Base-by-base conservation (phyloP, 1,284 basidiomycete species). In the Cryptococcus deneoformans region DNA sequence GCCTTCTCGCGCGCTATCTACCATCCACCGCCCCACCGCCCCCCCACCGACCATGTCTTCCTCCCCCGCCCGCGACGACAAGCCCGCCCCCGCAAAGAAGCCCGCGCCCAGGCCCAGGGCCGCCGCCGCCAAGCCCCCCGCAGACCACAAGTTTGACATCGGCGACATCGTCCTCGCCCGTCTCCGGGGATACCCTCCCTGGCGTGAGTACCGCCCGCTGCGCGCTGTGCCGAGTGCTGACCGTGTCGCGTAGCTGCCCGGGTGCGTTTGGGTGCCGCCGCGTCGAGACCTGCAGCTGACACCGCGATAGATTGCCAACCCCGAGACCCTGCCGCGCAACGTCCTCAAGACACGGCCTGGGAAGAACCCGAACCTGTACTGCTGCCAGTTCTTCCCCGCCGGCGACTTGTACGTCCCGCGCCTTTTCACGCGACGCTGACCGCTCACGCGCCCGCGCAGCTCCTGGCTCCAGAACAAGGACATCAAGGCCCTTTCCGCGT, bases 111-210 rank as follows among this genome's bases (percentile, higher is more conserved):
- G 66, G 59, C 42, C 51, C 39, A 49, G 43, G 40, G 16, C 38
- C 14, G 48, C 7, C 7, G 46, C n/a, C 16, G 37, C n/a, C n/a
- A n/a, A n/a, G n/a, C n/a, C n/a, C n/a, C 53, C 55, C 6, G 60
- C 53, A 14, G 56, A 59, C 40, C 67, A 66, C 46, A 78, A 77
- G 61, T 87, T 84, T 75, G 79, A 81, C 40, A 66, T 81, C 55
- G 83, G 88, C 72, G 92, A 96, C 74, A 83, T 92, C 67, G 92
- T 98, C 38, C 85, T 97, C 59, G 92, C 86, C 43, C 93, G 96
- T 81, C 81, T 99, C 72, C 90, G 90, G 79, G 94, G 95, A 12
- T 98, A 84, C 80, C 92, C 95, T 11, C 84, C 89, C 36, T 98
- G 94, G 94, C 77, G 77, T 78, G 66, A 77, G 77, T 75, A 1